Conservation (phyloP, 2,329 filamentous ascomycete genomes). For the Neonectria neomacrospora region DNA sequence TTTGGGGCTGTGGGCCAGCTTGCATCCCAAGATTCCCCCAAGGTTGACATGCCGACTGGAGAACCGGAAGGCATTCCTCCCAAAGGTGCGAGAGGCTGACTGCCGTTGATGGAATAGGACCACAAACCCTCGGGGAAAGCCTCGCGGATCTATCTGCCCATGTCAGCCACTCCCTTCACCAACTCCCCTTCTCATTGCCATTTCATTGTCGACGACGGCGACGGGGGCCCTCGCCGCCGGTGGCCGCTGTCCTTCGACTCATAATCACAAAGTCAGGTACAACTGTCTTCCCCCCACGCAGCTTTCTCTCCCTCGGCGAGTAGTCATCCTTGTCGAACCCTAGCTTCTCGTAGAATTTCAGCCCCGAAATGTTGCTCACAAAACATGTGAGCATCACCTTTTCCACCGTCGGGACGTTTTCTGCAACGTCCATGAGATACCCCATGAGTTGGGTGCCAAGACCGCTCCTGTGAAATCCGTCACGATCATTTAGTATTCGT, state of each 20-base stretch:
- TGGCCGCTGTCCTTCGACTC: slow-evolving; percentile 56
- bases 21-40: slow-evolving; percentile 9
- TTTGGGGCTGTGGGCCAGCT: slow-evolving; percentile 25
- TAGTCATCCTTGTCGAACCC: slow-evolving; percentile 67
- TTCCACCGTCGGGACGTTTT: slow-evolving; percentile 62
- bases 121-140: background rate
- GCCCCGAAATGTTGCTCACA: slow-evolving; percentile 66
- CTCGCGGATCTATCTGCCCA: background rate
- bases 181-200: background rate
- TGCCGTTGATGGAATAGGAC: slow-evolving; percentile 4
- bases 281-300: slow-evolving; percentile 65
- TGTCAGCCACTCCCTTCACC: background rate
- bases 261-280: slow-evolving; percentile 70
- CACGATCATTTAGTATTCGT: slow-evolving; percentile 14
- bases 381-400: slow-evolving; percentile 84
- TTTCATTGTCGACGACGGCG: slow-evolving; percentile 27
- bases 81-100: background rate
- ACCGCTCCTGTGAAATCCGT: slow-evolving; percentile 61
- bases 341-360: slow-evolving; percentile 69
- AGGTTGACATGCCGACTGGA: slow-evolving; percentile 25
- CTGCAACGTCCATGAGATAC: slow-evolving; percentile 64
- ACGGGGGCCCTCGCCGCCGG: slow-evolving; percentile 21
- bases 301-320: slow-evolving; percentile 63
- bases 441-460: slow-evolving; percentile 70
- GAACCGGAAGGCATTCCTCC: background rate